Base-by-base conservation (phyloP, 371 early-diverging fungal genomes). In the Nematocida minor region DNA sequence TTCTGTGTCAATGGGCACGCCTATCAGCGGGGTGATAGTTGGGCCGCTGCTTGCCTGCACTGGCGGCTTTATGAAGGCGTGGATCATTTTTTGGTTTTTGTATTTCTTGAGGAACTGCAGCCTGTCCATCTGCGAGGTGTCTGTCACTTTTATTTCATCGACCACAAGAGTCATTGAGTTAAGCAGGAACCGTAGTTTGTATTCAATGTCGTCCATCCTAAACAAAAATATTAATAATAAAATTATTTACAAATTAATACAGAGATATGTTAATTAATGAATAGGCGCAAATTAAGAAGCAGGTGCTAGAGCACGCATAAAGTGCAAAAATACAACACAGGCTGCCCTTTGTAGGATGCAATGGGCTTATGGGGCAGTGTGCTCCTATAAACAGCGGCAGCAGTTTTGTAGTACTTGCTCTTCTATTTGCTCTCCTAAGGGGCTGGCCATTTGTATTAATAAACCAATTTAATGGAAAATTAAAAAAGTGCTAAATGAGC, bases 131-230 rank as follows among this genome's bases (percentile, higher is more conserved):
- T 77, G 44, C 9, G 69, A 25, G 6, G 71, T 69, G n/a, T 82
- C 81, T 25, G 2, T 18, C 20, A 4, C 0, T 48, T 82, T 67
- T 2, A 78, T 42, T 20, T 53, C 47, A 40, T 81, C 66, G 9
- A 82, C 64, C 25, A 38, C 79, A 31, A 84, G 57, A 29, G 81
- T 79, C 51, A 66, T 49, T 48, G 81, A 81, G 55, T 82, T 67
- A 25, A 84, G 55, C 7, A 82, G 63, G 57, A 79, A 83, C 47
- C 70, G 80, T 31, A 84, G 81, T 51, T 70, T 55, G 69, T 83
- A 84, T 55, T 84, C 84, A 25, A 84, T 77, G 55, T 82, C 74
- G n/a, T 81, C 69, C 82, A 82, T 82, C 47, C 44, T 49, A 74
- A 80, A 80, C 14, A 67, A 64, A 80, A 80, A 70, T 14, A 47